Evolutionary conservation across 1,284 basidiomycete species (phyloP).

Genomic region (Peniophora sp.): DNA sequence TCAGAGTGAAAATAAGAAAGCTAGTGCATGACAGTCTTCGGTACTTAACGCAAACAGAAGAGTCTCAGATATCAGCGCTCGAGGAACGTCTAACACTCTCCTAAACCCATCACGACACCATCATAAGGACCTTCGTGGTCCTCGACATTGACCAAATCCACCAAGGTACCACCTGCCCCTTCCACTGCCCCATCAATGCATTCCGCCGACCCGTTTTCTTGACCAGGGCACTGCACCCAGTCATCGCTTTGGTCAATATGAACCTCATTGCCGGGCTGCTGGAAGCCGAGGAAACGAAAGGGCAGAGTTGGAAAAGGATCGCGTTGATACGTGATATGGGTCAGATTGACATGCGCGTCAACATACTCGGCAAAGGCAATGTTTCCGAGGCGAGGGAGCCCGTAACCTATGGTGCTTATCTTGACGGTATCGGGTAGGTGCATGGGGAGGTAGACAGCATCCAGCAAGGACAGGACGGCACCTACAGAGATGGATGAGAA

Average conservation of each 20-base stretch:
- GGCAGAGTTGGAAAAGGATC: conserved; percentile 29
- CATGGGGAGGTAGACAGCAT: conserved; percentile 36
- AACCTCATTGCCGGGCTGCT: conserved; percentile 25
- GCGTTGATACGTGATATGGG: conserved; percentile 27
- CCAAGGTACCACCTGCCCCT: no score
- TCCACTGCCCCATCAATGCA: conserved; percentile 52
- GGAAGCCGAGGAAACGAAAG: conserved; percentile 22
- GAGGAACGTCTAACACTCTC: not conserved
- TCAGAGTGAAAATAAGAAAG: no score
- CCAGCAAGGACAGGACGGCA: conserved; percentile 41
- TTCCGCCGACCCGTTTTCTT: conserved; percentile 43
- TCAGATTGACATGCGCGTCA: conserved; percentile 13
- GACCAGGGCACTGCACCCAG: conserved; percentile 33
- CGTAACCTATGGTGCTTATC: conserved; percentile 35
- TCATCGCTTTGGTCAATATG: conserved; percentile 21
- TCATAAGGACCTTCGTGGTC: conserved; percentile 58
- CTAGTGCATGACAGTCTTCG: no score
- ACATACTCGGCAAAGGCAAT: conserved; percentile 10
- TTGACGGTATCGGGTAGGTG: conserved; percentile 28
- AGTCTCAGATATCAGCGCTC: no score
- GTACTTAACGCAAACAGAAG: no score
- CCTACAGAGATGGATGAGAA: conserved; percentile 14
- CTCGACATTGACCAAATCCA: conserved; percentile 23
- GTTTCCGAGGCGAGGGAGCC: conserved; percentile 43
- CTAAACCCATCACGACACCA: conserved; percentile 38